Evolutionary conservation across 257 asterid genomes (phyloP), one percentile per base, ranked within the genome.

Genomic region (Paraleonurus japonicus): DNA sequence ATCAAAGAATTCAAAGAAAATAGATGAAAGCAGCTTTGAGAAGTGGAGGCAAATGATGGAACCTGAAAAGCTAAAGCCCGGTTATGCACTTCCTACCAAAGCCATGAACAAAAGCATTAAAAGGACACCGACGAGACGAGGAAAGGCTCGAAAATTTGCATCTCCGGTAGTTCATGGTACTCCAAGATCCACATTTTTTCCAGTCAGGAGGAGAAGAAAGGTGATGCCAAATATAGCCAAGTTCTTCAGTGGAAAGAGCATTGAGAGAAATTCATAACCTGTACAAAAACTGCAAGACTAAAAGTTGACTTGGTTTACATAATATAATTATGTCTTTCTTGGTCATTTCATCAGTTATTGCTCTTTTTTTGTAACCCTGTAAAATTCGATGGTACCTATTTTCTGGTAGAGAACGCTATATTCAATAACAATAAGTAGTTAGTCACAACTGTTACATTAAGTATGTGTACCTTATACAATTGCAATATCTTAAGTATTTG

Each of bases 131-230:
- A 37, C 73, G 54, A 77, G 89, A 77, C 80, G 81, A 78, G 82
- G 78, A 66, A 88, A 79, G 79, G 77, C 65, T 63, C 79, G 84
- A 66, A 81, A 26, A 69, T 75, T 85, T 28, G 75, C 76, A 62
- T 87, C 95, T 71, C 88, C 90, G 3, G 66, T 75, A 12, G 70
- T 76, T 67, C 83, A 79, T 5, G 78, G 75, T 43, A 73, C 82
- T 17, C 79, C 82, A 11, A 74, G 81, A 76, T 65, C 88, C 2
- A 71, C 88, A 57, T 79, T 95, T 50, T 83, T 86, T 62, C 65
- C 81, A 1, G 84, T 82, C 39, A 71, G 81, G 83, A 85, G 88
- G 84, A 87, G 89, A 76, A 83, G 79, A 76, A 89, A 81, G 80
- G 83, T 82, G 70, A 86, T 89, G 75, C 88, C 88, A 62, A 84